phyloP scores from a whole-genome alignment of 2,329 filamentous ascomycete species.

The Venturia effusa region DNA sequence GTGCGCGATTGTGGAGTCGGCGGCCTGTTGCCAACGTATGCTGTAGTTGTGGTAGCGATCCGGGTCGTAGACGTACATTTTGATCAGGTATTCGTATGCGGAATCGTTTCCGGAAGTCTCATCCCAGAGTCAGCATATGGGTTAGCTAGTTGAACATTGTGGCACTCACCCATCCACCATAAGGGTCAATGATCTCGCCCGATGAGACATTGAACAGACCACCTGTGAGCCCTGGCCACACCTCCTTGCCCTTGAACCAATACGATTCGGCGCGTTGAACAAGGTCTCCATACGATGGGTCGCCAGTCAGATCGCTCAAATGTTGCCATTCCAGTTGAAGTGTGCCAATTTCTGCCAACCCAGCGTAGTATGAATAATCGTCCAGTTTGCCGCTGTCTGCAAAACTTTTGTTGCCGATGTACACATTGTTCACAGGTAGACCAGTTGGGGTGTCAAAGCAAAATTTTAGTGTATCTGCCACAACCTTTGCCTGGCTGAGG shows the following conservation, averaged over 20 bases:
- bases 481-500: conserved; percentile 52
- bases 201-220: conserved; percentile 18
- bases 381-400: neutral
- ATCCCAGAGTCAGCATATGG: neutral
- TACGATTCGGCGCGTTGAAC: conserved; percentile 55
- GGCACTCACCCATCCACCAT: conserved; percentile 20
- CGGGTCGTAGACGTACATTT: conserved; percentile 77
- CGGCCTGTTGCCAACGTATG: conserved; percentile 64
- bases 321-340: conserved; percentile 65
- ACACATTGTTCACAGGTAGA: conserved; percentile 51
- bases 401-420: conserved; percentile 34
- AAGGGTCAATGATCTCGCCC: conserved; percentile 18
- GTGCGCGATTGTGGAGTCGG: conserved; percentile 47
- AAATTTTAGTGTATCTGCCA: conserved; percentile 64
- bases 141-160: neutral
- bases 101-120: conserved; percentile 42
- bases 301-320: conserved; percentile 53
- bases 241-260: conserved; percentile 12
- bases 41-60: conserved; percentile 43
- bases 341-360: conserved; percentile 66
- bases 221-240: conserved; percentile 22
- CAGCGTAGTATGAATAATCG: conserved; percentile 33
- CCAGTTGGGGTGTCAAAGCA: conserved; percentile 69
- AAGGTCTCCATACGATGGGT: conserved; percentile 54
- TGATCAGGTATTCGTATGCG: conserved; percentile 84